Evolutionary conservation across 2,329 filamentous ascomycete species (phyloP).

Genomic region (Ploettnerulaceae sp.): DNA sequence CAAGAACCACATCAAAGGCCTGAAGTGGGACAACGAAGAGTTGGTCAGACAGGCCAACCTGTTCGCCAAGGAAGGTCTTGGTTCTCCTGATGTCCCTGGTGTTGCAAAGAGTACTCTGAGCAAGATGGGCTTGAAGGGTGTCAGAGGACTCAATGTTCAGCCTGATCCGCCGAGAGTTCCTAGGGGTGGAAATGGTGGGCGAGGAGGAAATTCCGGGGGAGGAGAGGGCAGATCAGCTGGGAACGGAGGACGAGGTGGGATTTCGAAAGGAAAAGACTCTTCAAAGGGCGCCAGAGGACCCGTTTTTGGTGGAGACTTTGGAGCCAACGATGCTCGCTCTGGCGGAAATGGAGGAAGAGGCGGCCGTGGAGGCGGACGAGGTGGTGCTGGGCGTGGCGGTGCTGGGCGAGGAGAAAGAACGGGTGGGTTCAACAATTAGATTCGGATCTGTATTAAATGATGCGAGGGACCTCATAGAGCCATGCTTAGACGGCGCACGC

Average conservation of each 20-base stretch:
- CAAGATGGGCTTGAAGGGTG: slow-evolving; percentile 55
- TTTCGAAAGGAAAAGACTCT: slow-evolving; percentile 8
- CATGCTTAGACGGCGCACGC: too few species aligned
- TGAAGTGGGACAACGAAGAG: slow-evolving; percentile 33
- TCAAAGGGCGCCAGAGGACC: not conserved
- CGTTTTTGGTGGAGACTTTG: not conserved
- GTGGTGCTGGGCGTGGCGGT: slow-evolving; percentile 22
- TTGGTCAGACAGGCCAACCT: slow-evolving; percentile 48
- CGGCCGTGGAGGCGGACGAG: slow-evolving; percentile 18
- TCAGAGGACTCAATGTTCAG: slow-evolving; percentile 44
- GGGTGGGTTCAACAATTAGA: slow-evolving; percentile 4
- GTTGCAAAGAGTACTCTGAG: slow-evolving; percentile 44
- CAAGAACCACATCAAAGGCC: slow-evolving; percentile 45
- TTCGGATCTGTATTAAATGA: too few species aligned
- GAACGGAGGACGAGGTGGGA: slow-evolving; percentile 15
- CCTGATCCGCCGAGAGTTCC: slow-evolving; percentile 38
- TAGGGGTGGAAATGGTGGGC: slow-evolving; percentile 22
- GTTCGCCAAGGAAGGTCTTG: slow-evolving; percentile 45
- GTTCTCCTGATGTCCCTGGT: slow-evolving; percentile 42
- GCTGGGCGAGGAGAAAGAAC: slow-evolving; percentile 21
- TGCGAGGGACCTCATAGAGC: too few species aligned
- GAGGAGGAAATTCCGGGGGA: slow-evolving; percentile 11
- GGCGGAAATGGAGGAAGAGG: slow-evolving; percentile 18
- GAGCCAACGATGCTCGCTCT: slow-evolving; percentile 6
- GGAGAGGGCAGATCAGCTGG: slow-evolving; percentile 21